These are phyloP conservation scores for Vanrija humicola DNA, from an alignment of 1,284 basidiomycete genomes.

Conservation along the genomic window DNA sequence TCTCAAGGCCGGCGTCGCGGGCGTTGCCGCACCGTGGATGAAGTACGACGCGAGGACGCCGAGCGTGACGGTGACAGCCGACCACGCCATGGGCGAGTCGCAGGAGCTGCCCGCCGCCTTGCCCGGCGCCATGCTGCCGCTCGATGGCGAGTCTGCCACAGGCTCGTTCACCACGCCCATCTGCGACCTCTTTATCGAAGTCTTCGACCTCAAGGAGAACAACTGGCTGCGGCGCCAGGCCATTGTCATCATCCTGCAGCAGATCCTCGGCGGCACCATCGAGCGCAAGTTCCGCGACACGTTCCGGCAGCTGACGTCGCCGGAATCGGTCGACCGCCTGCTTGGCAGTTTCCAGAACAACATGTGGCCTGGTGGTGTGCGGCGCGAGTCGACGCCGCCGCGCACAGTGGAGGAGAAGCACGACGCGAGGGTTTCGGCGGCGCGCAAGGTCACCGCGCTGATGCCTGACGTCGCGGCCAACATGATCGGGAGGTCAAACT, in stretches of 20 bases:
- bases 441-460: conserved; percentile 69
- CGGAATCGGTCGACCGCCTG: conserved; percentile 63
- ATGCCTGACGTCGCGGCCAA: conserved; percentile 93
- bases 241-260: conserved; percentile 91
- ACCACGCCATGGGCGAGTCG: not conserved
- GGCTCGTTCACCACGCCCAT: conserved; percentile 88
- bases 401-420: conserved; percentile 74
- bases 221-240: conserved; percentile 96
- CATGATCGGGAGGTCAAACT: conserved; percentile 92
- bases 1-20: conserved; percentile 51
- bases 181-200: conserved; percentile 83
- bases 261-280: conserved; percentile 89
- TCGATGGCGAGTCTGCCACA: conserved; percentile 79
- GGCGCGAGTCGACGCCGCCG: conserved; percentile 60
- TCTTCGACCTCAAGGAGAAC: conserved; percentile 91
- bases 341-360: conserved; percentile 64
- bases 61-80: not conserved
- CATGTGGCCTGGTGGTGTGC: conserved; percentile 77
- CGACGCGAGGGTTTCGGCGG: conserved; percentile 75
- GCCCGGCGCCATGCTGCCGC: conserved; percentile 58
- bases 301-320: conserved; percentile 61
- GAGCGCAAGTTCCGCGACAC: conserved; percentile 80
- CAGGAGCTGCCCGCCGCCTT: conserved; percentile 51
- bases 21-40: not conserved
- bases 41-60: not conserved